Percentiles rank a stretch among this genome's conserved stretches.
Conservation (phyloP, 768 basidiomycete species). For the Gymnopilus junonius region DNA sequence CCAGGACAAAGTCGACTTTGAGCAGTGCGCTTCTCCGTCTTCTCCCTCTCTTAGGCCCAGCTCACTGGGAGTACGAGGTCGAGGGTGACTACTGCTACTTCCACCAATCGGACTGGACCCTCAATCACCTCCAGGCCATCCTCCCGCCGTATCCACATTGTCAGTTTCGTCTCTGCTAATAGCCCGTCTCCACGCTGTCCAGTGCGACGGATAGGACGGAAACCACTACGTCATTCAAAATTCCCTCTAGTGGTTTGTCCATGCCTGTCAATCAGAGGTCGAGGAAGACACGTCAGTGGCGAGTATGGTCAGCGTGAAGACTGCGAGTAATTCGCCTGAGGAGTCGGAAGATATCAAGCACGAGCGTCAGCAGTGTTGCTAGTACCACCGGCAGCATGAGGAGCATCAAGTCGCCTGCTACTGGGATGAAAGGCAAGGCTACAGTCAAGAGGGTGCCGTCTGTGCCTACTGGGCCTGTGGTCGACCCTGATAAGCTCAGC, state of each 20-base stretch:
- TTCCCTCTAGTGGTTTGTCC: conserved; percentile 22
- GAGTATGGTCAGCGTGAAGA: conserved; percentile 25
- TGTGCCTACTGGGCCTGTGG: conserved; percentile 28
- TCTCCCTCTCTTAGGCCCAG: conserved; percentile 20
- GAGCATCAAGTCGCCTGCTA: conserved; percentile 19
- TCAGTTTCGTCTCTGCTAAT: conserved; percentile 6
- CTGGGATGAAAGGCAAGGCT: conserved; percentile 20
- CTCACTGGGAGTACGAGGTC: conserved; percentile 30
- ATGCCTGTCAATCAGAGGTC: conserved; percentile 27
- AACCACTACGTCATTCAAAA: conserved; percentile 42
- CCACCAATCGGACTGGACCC: conserved; percentile 1
- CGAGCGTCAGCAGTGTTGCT: conserved; percentile 29
- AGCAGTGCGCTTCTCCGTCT: conserved; percentile 1
- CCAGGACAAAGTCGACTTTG: conserved; percentile 40
- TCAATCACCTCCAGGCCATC: conserved; percentile 21
- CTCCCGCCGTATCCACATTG: conserved; percentile 25
- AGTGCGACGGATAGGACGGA: conserved; percentile 24
- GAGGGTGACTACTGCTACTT: conserved; percentile 14
- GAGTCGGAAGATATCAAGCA: conserved; percentile 27
- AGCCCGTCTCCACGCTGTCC: conserved; percentile 18
- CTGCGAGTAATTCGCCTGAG: conserved; percentile 21
- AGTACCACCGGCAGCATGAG: conserved; percentile 24
- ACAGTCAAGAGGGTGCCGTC: conserved; percentile 32
- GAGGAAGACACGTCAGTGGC: conserved; percentile 36
- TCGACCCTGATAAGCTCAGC: conserved; percentile 33